Base-by-base conservation (phyloP, 306 rosid species). In the Oemleria cerasiformis region DNA sequence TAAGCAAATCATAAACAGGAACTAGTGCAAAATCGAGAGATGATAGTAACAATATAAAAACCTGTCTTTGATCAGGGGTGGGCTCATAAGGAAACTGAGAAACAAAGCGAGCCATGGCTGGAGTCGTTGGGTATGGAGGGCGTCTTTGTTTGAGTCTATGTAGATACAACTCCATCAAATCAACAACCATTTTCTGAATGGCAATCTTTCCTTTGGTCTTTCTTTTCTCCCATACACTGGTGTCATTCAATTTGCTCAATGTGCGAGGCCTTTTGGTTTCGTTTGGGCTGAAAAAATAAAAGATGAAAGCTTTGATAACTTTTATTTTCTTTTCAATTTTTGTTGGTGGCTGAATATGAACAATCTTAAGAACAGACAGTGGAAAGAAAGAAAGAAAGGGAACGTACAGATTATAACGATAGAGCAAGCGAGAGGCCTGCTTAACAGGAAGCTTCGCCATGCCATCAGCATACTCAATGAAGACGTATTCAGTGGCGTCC, bases 131-230 rank as follows among this genome's bases (percentile, higher is more conserved):
- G 83, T 91, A 89, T 8, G 96, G 90, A 20, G 87, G 87, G 71
- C 98, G 85, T 81, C 76, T 87, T 85, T 91, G 98, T 80, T 87
- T 91, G 72, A 94, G 86, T 82, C 98, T 85, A 63, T 89, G 97
- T 5, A 94, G 76, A 81, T 94, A 94, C 65, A 94, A 82, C 76
- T 91, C 98, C 98, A 94, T 89, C 91, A 94, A 84, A 73, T 89
- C 97, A 76, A 94, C 97, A 74, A 94, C 96, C 98, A 94, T 94
- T 78, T 91, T 91, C 87, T 94, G 98, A 78, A 91, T 89, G 5
- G 97, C 97, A 38, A 94, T 86, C 84, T 87, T 94, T 72, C 98
- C 97, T 72, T 91, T 91, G 56, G 67, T 80, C 85, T 86, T 94
- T 75, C 92, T 81, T 71, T 70, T 88, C 85, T 94, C 96, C 98